These are phyloP conservation scores for Erysimum pusillum DNA, from an alignment of 441 rosid species.

Conservation along the genomic window DNA sequence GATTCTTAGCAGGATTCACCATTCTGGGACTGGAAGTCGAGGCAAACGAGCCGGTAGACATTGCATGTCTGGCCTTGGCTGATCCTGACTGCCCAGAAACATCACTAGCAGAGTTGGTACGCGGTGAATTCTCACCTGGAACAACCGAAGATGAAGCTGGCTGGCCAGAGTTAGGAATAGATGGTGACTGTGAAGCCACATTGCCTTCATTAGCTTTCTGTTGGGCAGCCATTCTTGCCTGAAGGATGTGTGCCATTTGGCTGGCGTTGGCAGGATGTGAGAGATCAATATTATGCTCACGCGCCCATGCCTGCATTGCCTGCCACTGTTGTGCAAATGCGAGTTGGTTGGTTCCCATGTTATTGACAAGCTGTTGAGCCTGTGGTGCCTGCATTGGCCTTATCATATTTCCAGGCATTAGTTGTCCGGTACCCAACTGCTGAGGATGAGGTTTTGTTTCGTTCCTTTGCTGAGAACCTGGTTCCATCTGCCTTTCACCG, in stretches of 20 bases:
- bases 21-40: conserved; percentile 67
- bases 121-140: conserved; percentile 81
- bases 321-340: conserved; percentile 88
- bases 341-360: conserved; percentile 73
- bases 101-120: conserved; percentile 85
- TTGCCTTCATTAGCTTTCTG: conserved; percentile 79
- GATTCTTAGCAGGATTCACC: conserved; percentile 61
- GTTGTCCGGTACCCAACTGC: conserved; percentile 63
- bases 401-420: conserved; percentile 62
- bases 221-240: conserved; percentile 87
- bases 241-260: conserved; percentile 87
- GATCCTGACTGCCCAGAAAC: conserved; percentile 86
- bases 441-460: conserved; percentile 70
- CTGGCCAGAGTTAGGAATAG: conserved; percentile 70
- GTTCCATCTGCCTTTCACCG: conserved; percentile 79
- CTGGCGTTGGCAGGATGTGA: conserved; percentile 92
- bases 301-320: conserved; percentile 92
- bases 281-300: conserved; percentile 87
- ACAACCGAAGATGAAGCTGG: conserved; percentile 78
- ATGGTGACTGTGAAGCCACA: conserved; percentile 60
- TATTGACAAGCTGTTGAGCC: conserved; percentile 67
- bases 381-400: conserved; percentile 87
- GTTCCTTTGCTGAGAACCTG: conserved; percentile 72
- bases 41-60: conserved; percentile 61
- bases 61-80: conserved; percentile 69